These are phyloP conservation scores for Lachnellula suecica DNA, from an alignment of 2,329 filamentous ascomycete genomes.

Conservation along the genomic window DNA sequence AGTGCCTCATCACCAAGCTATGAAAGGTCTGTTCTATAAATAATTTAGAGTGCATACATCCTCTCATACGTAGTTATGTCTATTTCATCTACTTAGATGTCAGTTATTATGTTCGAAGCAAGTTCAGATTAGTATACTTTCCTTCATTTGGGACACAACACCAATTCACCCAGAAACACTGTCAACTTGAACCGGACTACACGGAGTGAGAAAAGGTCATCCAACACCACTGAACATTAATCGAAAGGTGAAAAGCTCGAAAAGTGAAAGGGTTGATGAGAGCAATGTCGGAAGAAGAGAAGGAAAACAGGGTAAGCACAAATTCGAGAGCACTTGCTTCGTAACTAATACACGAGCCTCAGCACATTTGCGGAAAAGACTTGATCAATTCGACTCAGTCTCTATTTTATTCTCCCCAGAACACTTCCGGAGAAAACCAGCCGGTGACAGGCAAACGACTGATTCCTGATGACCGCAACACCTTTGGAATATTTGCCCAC, in stretches of 20 bases:
- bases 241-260: constrained; percentile 1
- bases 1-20: background rate
- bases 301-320: constrained; percentile 3
- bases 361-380: background rate
- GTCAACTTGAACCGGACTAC: background rate
- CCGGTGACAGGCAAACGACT: background rate
- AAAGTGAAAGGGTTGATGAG: constrained; percentile 1
- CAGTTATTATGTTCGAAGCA: background rate
- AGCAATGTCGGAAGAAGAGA: constrained; percentile 2
- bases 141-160: background rate
- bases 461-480: background rate
- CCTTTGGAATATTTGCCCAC: constrained; percentile 6
- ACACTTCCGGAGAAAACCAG: background rate
- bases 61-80: background rate
- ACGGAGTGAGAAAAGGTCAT: constrained; percentile 8
- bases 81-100: background rate
- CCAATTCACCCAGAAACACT: constrained; percentile 1
- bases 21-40: background rate
- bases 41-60: background rate
- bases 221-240: constrained; percentile 1
- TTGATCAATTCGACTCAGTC: background rate
- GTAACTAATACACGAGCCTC: background rate
- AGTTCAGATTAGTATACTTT: background rate
- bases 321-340: background rate
- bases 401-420: background rate